Conservation (phyloP, 371 early-diverging fungal species). For the Neoconidiobolus thromboides region DNA sequence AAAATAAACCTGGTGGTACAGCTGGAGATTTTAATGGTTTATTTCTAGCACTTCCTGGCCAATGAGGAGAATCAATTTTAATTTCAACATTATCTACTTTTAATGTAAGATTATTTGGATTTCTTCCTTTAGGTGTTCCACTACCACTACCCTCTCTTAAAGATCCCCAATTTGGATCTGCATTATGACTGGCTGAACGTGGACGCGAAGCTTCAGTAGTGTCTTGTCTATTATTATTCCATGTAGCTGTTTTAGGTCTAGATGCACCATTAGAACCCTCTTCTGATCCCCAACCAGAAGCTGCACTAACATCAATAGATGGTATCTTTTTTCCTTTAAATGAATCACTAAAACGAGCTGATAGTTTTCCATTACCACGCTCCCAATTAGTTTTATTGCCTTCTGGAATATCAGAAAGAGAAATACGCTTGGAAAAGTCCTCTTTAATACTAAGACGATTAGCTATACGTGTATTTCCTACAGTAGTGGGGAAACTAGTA, state of each 20-base stretch:
- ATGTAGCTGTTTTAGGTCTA: not conserved
- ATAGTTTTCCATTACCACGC: not conserved
- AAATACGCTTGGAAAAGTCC: not conserved
- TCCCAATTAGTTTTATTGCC: not conserved
- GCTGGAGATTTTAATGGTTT: not conserved
- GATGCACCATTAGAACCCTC: not conserved
- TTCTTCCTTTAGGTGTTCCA: not conserved
- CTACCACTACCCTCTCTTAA: not conserved
- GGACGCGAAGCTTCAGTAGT: not conserved
- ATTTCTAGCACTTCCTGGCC: not conserved
- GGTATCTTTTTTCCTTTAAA: constrained; percentile 1
- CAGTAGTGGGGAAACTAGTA: too few relatives aligned
- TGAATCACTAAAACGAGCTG: not conserved
- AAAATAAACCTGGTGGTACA: not conserved
- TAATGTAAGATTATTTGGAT: not conserved
- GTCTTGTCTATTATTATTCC: not conserved
- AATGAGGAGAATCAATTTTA: not conserved
- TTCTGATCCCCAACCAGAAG: not conserved
- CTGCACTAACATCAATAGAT: constrained; percentile 1
- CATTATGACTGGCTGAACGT: not conserved
- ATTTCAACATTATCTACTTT: constrained; percentile 4
- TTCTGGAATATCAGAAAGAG: not conserved
- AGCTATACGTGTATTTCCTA: too few relatives aligned
- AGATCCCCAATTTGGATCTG: constrained; percentile 5
- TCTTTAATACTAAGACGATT: not conserved